These are phyloP conservation scores for Pestalotiopsis sp. DNA, from an alignment of 2,329 filamentous ascomycete species.

Conservation along the genomic window DNA sequence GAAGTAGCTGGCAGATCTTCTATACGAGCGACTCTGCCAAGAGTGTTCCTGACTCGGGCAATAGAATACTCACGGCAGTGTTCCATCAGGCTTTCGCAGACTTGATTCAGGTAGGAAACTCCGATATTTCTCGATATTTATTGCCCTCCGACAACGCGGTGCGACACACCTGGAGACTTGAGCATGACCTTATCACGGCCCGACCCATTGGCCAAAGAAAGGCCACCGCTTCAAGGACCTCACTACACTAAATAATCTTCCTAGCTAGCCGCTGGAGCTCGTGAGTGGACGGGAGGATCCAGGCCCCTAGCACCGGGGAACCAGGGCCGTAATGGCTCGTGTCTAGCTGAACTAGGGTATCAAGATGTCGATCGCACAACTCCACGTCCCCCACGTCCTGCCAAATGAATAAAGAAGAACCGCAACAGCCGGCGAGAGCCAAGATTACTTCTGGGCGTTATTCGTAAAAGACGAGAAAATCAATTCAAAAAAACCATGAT, in stretches of 20 bases:
- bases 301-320: background rate
- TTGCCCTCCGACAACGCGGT: background rate
- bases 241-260: no score
- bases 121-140: background rate
- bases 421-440: background rate
- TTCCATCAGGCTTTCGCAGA: no score
- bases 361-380: background rate
- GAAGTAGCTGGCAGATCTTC: background rate
- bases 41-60: background rate
- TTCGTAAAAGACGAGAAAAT: background rate
- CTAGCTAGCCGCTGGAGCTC: background rate
- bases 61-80: background rate
- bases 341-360: background rate
- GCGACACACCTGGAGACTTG: background rate
- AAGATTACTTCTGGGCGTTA: background rate
- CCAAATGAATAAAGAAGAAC: background rate
- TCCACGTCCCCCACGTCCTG: background rate
- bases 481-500: background rate
- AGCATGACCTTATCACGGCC: background rate
- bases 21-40: background rate
- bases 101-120: background rate
- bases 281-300: background rate
- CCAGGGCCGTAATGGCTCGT: background rate
- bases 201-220: background rate
- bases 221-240: background rate